phyloP scores from a whole-genome alignment of 257 asterid genomes.

The Solanum bulbocastanum region DNA sequence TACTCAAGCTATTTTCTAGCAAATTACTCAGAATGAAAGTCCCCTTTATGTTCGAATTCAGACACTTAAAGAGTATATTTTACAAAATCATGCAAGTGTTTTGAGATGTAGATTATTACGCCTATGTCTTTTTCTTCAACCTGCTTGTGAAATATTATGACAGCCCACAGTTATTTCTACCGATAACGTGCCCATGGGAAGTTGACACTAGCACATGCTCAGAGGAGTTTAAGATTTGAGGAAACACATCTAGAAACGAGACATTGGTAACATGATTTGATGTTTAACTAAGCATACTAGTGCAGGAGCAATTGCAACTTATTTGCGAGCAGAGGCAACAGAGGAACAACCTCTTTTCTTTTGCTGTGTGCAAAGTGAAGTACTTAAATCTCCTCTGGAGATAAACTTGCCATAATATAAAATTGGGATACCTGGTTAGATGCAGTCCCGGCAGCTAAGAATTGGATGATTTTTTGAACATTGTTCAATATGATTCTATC shows the following conservation, averaged over 20 bases:
- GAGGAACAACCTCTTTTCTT: not conserved
- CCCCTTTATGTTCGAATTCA: not conserved
- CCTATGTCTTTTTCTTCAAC: not conserved
- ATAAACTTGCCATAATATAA: not conserved
- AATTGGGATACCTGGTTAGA: slow-evolving; percentile 47
- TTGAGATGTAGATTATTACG: not conserved
- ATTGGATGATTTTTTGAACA: slow-evolving; percentile 65
- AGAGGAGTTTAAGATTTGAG: not conserved
- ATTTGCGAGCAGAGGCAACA: not conserved
- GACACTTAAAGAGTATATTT: not conserved
- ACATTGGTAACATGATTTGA: not conserved
- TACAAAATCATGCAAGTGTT: not conserved
- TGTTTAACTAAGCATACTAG: not conserved
- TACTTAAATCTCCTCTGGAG: not conserved
- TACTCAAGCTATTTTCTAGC: not conserved
- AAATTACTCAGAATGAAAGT: not conserved
- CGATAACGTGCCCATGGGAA: not conserved
- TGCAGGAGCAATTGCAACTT: not conserved
- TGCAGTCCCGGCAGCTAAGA: slow-evolving; percentile 68
- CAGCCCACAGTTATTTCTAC: not conserved
- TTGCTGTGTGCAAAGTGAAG: not conserved
- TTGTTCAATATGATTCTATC: slow-evolving; percentile 80
- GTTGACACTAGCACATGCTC: not conserved
- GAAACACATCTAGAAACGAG: not conserved
- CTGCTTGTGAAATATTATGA: not conserved